A percentile compares a stretch with the other conserved stretches of the same genome.
Conservation (phyloP, 345 rosid species). For the Reutealis trisperma region DNA sequence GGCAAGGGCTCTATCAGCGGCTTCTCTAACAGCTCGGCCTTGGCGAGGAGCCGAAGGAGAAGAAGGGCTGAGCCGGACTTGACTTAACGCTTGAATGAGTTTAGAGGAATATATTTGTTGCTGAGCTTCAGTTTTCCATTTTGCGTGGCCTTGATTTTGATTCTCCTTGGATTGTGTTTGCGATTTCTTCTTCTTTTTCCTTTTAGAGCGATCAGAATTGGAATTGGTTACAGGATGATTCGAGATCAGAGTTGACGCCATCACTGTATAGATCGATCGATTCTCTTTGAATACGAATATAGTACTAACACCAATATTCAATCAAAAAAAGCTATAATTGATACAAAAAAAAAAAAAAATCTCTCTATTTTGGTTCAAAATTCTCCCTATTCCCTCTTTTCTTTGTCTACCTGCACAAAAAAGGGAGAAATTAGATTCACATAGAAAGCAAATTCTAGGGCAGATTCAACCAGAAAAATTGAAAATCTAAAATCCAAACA, state of each 20-base stretch:
- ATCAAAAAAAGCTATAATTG: not conserved
- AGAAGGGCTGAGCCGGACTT: slow-evolving; percentile 38
- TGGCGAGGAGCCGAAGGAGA: slow-evolving; percentile 52
- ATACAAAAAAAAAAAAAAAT: too few relatives aligned
- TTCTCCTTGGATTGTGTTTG: slow-evolving; percentile 22
- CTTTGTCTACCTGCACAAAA: not conserved
- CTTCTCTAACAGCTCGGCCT: slow-evolving; percentile 74
- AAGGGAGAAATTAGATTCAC: slow-evolving; percentile 8
- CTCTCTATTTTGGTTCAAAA: not conserved
- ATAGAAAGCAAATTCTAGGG: not conserved
- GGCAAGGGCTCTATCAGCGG: slow-evolving; percentile 81
- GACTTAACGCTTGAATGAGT: slow-evolving; percentile 67
- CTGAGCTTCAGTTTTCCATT: slow-evolving; percentile 84
- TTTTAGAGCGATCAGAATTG: slow-evolving; percentile 49
- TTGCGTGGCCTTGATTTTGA: slow-evolving; percentile 33
- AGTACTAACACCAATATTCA: not conserved
- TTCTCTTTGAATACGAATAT: slow-evolving; percentile 9
- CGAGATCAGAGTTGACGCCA: slow-evolving; percentile 40
- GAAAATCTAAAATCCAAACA: not conserved
- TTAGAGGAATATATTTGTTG: slow-evolving; percentile 81
- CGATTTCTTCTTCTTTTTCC: slow-evolving; percentile 68
- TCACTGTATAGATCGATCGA: not conserved
- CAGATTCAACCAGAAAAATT: slow-evolving; percentile 10
- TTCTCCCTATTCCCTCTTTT: not conserved
- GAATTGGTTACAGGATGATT: slow-evolving; percentile 37